These are phyloP conservation scores for Usnea hakonensis DNA, from an alignment of 495 filamentous ascomycete species.

Conservation along the genomic window DNA sequence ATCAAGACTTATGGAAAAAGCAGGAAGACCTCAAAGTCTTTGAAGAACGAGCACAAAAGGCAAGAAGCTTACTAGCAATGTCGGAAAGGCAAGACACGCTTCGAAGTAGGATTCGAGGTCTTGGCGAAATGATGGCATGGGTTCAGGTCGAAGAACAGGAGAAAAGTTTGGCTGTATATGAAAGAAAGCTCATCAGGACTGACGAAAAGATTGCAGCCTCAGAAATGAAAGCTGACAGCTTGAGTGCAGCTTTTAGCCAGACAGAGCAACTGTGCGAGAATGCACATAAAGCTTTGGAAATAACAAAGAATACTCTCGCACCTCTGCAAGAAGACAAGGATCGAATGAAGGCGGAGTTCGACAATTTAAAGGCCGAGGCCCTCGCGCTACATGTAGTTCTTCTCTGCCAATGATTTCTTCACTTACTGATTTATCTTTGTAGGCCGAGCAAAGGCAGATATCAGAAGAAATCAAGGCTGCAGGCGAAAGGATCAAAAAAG, in stretches of 20 bases:
- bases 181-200: slow-evolving; percentile 30
- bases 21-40: slow-evolving; percentile 43
- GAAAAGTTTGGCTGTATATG: slow-evolving; percentile 33
- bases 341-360: slow-evolving; percentile 33
- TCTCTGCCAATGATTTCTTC: not conserved
- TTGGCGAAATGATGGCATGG: slow-evolving; percentile 62
- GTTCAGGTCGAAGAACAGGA: slow-evolving; percentile 58
- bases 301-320: slow-evolving; percentile 43
- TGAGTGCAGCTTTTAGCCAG: slow-evolving; percentile 37
- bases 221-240: slow-evolving; percentile 34
- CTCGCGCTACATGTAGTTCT: slow-evolving; percentile 40
- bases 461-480: slow-evolving; percentile 38
- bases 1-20: slow-evolving; percentile 46
- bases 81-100: slow-evolving; percentile 52
- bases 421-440: slow-evolving; percentile 17
- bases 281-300: slow-evolving; percentile 46
- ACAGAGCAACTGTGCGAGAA: slow-evolving; percentile 43
- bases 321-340: slow-evolving; percentile 37
- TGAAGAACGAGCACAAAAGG: slow-evolving; percentile 38
- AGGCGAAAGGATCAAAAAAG: slow-evolving; percentile 35
- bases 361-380: slow-evolving; percentile 37
- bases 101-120: slow-evolving; percentile 41
- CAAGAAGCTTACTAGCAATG: slow-evolving; percentile 46
- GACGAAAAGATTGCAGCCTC: slow-evolving; percentile 37
- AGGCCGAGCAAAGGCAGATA: slow-evolving; percentile 48